A percentile compares a stretch with the other conserved stretches of the same genome.
Conservation (phyloP, 2,329 filamentous ascomycete species). For the Aspergillus carbonarius region DNA sequence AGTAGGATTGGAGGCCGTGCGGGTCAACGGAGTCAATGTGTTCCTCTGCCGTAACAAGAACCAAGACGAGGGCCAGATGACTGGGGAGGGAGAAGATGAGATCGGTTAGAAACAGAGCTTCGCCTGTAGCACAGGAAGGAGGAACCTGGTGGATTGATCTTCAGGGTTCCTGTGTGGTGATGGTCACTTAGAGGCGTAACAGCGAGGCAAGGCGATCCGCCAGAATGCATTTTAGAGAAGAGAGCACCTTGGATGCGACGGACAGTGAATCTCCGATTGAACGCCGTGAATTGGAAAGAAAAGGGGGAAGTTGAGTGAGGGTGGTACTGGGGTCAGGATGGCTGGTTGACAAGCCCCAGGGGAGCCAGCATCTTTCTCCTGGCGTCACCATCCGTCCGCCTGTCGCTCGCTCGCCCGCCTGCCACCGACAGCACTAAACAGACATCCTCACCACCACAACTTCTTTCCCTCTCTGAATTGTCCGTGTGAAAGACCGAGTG, state of each 20-base stretch:
- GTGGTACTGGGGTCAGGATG: neutral
- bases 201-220: neutral
- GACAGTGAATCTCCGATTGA: neutral
- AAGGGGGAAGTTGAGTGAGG: neutral
- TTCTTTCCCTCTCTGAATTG: neutral
- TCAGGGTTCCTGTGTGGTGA: neutral
- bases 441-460: neutral
- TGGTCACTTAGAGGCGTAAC: neutral
- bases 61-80: neutral
- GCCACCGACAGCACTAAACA: neutral
- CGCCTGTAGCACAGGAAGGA: neutral
- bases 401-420: neutral
- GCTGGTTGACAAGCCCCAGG: neutral
- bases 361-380: neutral
- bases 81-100: neutral
- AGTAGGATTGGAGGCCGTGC: too few relatives aligned
- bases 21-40: neutral
- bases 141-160: neutral
- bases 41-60: neutral
- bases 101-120: neutral
- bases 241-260: neutral
- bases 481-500: neutral
- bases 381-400: neutral
- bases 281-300: neutral
- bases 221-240: neutral